Percentiles rank a stretch among this genome's conserved stretches.
Conservation (phyloP, 495 filamentous ascomycete species). For the Podospora tetraspora region DNA sequence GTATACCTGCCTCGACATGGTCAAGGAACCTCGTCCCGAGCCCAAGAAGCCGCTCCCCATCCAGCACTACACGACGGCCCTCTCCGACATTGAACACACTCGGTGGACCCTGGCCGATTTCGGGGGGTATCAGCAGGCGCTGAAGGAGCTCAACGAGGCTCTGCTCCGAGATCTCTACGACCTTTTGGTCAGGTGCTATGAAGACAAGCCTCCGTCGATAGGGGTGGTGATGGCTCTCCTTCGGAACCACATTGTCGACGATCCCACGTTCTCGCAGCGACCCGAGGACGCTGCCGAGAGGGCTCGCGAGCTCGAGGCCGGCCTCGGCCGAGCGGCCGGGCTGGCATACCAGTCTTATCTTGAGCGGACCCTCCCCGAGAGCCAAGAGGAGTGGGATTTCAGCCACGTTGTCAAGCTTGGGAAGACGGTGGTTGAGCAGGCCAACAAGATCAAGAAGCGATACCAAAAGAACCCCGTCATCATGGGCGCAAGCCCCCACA, state of each 20-base stretch:
- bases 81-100: constrained; percentile 42
- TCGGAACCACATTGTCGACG: constrained; percentile 72
- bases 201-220: constrained; percentile 71
- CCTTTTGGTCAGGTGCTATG: constrained; percentile 79
- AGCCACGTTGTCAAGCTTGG: constrained; percentile 83
- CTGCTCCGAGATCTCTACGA: constrained; percentile 85
- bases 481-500: constrained; percentile 83
- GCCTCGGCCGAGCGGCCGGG: constrained; percentile 65
- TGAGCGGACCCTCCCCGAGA: constrained; percentile 64
- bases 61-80: constrained; percentile 34
- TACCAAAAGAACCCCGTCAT: constrained; percentile 84
- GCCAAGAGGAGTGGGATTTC: constrained; percentile 75
- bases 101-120: constrained; percentile 80
- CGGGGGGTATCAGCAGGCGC: constrained; percentile 64
- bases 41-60: constrained; percentile 45
- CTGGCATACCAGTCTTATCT: constrained; percentile 69
- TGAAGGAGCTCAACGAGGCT: constrained; percentile 72
- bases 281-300: constrained; percentile 65
- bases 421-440: constrained; percentile 74
- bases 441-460: constrained; percentile 82
- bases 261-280: constrained; percentile 66
- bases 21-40: constrained; percentile 64
- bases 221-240: constrained; percentile 79
- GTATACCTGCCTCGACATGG: constrained; percentile 72
- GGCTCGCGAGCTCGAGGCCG: constrained; percentile 61